phyloP scores from a whole-genome alignment of 2,329 filamentous ascomycete genomes.

The Trichoderma atroviride region DNA sequence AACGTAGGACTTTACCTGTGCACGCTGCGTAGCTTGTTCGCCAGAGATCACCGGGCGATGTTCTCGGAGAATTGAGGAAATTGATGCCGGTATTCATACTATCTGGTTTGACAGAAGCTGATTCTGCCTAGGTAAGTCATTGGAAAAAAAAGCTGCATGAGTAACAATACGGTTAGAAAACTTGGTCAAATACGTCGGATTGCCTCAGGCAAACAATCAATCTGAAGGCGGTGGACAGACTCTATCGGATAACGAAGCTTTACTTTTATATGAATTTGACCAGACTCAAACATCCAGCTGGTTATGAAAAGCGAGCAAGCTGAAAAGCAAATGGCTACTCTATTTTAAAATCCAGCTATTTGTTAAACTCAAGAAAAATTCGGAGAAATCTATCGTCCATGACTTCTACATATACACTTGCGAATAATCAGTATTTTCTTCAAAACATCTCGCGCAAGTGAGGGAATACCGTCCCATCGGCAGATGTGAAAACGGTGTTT shows the following conservation, averaged over 20 bases:
- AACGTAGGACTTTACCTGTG: background rate
- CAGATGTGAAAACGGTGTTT: conserved; percentile 31
- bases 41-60: background rate
- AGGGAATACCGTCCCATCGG: conserved; percentile 41
- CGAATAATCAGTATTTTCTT: background rate
- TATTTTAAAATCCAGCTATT: background rate
- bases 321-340: background rate
- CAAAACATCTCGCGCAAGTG: conserved; percentile 46
- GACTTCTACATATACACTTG: background rate
- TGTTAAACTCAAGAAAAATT: background rate
- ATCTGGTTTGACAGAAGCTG: background rate
- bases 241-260: background rate
- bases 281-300: background rate
- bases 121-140: background rate
- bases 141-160: background rate
- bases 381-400: background rate
- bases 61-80: background rate
- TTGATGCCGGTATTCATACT: background rate
- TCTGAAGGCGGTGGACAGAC: background rate
- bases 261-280: background rate
- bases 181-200: background rate
- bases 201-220: background rate
- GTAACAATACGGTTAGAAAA: background rate
- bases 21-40: background rate
- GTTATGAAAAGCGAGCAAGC: background rate